phyloP scores from a whole-genome alignment of 2,329 filamentous ascomycete species.

The Calonectria naviculata region DNA sequence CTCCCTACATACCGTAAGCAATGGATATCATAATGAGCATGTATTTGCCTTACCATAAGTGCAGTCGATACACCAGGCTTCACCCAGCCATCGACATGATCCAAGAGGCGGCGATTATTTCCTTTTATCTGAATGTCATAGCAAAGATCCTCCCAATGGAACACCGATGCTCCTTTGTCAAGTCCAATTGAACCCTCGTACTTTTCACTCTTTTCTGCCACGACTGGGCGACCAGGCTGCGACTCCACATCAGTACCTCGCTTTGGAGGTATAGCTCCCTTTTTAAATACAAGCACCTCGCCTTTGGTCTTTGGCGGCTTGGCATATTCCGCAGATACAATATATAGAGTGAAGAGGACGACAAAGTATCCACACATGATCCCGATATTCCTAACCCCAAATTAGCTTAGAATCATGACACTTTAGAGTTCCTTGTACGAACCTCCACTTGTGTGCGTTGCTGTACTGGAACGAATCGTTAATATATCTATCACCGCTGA shows the following conservation, averaged over 20 bases:
- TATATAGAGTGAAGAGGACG: conserved; percentile 72
- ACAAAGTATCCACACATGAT: conserved; percentile 73
- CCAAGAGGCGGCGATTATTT: conserved; percentile 71
- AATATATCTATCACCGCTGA: conserved; percentile 72
- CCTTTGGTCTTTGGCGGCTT: conserved; percentile 71
- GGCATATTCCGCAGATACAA: conserved; percentile 72
- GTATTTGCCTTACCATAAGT: conserved; percentile 67
- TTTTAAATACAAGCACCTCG: conserved; percentile 75
- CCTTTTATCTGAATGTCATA: conserved; percentile 73
- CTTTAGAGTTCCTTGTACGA: accelerated
- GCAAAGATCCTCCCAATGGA: conserved; percentile 77
- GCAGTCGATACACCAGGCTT: conserved; percentile 80
- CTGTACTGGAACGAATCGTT: conserved; percentile 65
- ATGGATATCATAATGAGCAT: not conserved
- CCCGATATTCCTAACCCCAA: conserved; percentile 68
- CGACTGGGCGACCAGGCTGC: conserved; percentile 41
- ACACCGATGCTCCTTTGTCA: conserved; percentile 54
- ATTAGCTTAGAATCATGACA: accelerated
- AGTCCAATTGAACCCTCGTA: conserved; percentile 1
- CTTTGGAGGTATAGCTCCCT: conserved; percentile 66
- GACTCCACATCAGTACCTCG: conserved; percentile 48
- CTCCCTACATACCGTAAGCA: conserved; percentile 53
- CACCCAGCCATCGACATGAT: conserved; percentile 82
- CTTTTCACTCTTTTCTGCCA: conserved; percentile 29
- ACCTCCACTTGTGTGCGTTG: conserved; percentile 66